Base-by-base conservation (phyloP, 805 yeast genomes). In the Barnettozyma vustinii region DNA sequence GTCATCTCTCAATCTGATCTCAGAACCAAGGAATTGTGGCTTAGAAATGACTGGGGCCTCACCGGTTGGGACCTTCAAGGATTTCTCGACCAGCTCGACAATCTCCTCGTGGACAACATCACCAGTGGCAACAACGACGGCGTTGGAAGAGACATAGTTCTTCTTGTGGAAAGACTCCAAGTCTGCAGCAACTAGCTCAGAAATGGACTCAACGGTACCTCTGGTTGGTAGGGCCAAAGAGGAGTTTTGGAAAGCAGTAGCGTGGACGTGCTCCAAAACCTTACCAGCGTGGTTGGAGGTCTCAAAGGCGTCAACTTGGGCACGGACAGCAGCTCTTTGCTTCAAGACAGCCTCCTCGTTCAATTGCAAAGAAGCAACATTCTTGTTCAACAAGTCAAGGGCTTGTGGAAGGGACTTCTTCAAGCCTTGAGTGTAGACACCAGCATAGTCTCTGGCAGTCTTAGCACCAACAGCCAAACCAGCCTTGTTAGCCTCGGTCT, bases 211-310 rank as follows among this genome's bases (percentile, higher is more conserved):
- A 35, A 73, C 58, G 55, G 88, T 85, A 76, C 96, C 96, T 61
- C 76, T 74, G 39, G 78, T 74, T 68, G 96, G 94, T 65, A 87
- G 73, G 47, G 84, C 85, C 57, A 87, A 74, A 27, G 94, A 82
- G 62, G 88, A 82, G 63, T 89, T 88, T 73, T 87, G 96, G 84
- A 81, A 87, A 48, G 95, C 96, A 53, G 91, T 79, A 52, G 91
- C 79, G 63, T 82, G 80, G 73, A 87, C 76, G 70, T 87, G 95
- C 71, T 84, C 87, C 58, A 81, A 61, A 45, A 83, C 85, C 54
- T 70, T 67, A 70, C 74, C 76, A 48, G 74, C 65, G 52, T 77
- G 74, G 58, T 84, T 79, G 51, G 59, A 66, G 46, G 70, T 64
- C 72, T 87, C 95, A 52, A 83, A 73, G 33, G 67, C 66, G 40